Evolutionary conservation across 2,329 filamentous ascomycete genomes (phyloP).

Genomic region (Trichoderma afroharzianum): DNA sequence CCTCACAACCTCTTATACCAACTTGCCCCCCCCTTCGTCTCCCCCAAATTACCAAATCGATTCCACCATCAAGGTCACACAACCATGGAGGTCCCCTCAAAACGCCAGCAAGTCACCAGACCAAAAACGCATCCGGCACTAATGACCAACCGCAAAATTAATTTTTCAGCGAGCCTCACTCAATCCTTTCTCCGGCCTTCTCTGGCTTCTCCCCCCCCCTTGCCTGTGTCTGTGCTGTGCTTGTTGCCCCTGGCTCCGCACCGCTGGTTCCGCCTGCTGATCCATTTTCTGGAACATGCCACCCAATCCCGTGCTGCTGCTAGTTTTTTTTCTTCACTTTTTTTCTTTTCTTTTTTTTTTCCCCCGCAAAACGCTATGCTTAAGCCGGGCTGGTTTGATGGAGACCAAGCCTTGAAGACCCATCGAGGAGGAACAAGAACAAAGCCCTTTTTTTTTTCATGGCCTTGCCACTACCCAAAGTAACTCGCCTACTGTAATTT

Average conservation of each 20-base stretch:
- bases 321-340: not conserved
- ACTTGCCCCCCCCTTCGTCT: not conserved
- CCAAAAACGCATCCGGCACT: not conserved
- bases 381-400: not conserved
- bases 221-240: not conserved
- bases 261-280: not conserved
- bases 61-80: slow-evolving; percentile 5
- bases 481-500: not conserved
- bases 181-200: not conserved
- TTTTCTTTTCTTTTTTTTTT: not conserved
- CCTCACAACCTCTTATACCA: slow-evolving; percentile 6
- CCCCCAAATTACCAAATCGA: not conserved
- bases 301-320: not conserved
- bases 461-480: not conserved
- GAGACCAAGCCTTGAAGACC: not conserved
- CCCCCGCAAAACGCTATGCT: slow-evolving; percentile 18
- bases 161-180: not conserved
- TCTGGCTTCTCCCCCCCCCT: not conserved
- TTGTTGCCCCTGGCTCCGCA: slow-evolving; percentile 8
- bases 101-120: not conserved
- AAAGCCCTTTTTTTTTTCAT: not conserved
- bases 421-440: not conserved
- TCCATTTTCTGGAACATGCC: not conserved
- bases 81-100: not conserved
- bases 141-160: not conserved